phyloP scores from a whole-genome alignment of 23 red algal genomes.

The Cyanidiococcus yangmingshanensis region DNA sequence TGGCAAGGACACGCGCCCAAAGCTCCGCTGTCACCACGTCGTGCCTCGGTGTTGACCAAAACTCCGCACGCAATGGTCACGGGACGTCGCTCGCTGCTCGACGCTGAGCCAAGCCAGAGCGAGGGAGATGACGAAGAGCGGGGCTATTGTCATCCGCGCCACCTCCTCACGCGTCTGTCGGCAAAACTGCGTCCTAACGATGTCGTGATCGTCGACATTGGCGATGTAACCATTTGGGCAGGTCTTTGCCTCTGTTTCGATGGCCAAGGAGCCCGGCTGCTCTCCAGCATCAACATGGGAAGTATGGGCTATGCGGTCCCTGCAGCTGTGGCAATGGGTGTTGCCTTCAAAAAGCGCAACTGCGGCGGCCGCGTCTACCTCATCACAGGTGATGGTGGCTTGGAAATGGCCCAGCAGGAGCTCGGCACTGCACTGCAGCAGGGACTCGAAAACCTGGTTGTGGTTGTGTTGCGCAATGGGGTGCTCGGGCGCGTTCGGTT shows the following conservation, averaged over 20 bases:
- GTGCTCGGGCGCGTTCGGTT: constrained; percentile 1
- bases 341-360: neutral
- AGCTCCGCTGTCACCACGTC: neutral
- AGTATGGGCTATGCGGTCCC: constrained; percentile 17
- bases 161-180: neutral
- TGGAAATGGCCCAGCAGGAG: constrained; percentile 12
- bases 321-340: neutral
- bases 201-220: constrained; percentile 10
- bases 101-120: neutral
- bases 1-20: neutral
- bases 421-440: constrained; percentile 10
- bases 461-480: constrained; percentile 9
- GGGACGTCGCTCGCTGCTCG: neutral
- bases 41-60: neutral
- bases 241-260: constrained; percentile 13
- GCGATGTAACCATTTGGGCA: constrained; percentile 13
- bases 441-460: constrained; percentile 1
- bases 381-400: constrained; percentile 8
- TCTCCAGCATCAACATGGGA: constrained; percentile 18
- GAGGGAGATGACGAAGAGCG: constrained; percentile 9
- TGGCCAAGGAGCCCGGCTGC: neutral
- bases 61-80: constrained; percentile 19
- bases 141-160: constrained; percentile 17
- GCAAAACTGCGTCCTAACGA: neutral
- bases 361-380: neutral